These are phyloP conservation scores for Cladosporium sp. DNA, from an alignment of 2,329 filamentous ascomycete genomes.

Conservation along the genomic window DNA sequence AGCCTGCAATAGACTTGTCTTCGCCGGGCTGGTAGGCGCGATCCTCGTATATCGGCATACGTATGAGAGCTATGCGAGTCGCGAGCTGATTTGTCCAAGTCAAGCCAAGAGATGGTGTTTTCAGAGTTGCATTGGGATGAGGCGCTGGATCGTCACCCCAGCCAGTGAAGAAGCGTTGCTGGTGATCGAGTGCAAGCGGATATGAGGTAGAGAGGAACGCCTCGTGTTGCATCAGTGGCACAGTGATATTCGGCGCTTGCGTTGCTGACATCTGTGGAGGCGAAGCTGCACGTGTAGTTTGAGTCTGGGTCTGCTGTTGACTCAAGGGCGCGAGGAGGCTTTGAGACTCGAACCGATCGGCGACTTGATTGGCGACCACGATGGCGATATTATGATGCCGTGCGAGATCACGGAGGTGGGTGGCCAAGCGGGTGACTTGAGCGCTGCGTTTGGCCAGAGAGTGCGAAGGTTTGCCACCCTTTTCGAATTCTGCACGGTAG, in stretches of 20 bases:
- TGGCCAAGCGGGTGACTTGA: slow-evolving; percentile 73
- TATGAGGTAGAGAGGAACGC: slow-evolving; percentile 40
- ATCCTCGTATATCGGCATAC: slow-evolving; percentile 53
- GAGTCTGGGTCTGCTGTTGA: slow-evolving; percentile 13
- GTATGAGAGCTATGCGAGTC: slow-evolving; percentile 75
- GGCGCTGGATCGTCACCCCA: slow-evolving; percentile 66
- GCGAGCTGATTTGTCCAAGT: slow-evolving; percentile 90
- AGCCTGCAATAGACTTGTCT: slow-evolving; percentile 50
- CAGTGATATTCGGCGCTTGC: background rate
- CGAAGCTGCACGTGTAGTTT: slow-evolving; percentile 19
- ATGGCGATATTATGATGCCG: slow-evolving; percentile 71
- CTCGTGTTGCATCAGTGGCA: background rate
- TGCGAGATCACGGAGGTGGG: slow-evolving; percentile 71
- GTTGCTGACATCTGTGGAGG: slow-evolving; percentile 10
- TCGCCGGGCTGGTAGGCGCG: slow-evolving; percentile 38
- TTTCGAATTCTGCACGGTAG: slow-evolving; percentile 84
- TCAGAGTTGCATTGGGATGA: slow-evolving; percentile 46
- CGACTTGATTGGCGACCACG: slow-evolving; percentile 92
- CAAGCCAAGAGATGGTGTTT: slow-evolving; percentile 81
- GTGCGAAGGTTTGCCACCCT: slow-evolving; percentile 27
- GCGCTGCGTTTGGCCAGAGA: slow-evolving; percentile 71
- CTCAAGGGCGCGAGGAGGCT: slow-evolving; percentile 9
- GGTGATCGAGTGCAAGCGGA: slow-evolving; percentile 74
- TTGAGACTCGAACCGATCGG: slow-evolving; percentile 67
- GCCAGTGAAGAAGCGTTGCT: slow-evolving; percentile 91